Evolutionary conservation across 78 protist genomes (phyloP).

Genomic region (Emiliania huxleyi): DNA sequence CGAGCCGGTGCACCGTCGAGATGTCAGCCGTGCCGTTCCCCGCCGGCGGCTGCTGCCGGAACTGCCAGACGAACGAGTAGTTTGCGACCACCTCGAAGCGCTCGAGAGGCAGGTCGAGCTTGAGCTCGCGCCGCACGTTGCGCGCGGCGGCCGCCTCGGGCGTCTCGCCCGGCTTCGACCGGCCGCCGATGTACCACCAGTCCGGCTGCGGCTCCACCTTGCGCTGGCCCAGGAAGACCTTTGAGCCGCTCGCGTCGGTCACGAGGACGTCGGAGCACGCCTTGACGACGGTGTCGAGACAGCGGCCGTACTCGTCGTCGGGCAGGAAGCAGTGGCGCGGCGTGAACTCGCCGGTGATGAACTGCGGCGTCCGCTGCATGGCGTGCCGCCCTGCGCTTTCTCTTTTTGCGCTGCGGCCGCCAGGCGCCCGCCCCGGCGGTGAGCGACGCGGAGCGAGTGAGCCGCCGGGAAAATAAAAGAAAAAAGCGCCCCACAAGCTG

Average conservation of each 20-base stretch:
- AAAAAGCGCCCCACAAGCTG: no score
- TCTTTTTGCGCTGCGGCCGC: no score
- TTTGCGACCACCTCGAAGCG: no score
- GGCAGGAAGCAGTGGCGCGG: background rate
- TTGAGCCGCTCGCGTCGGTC: background rate
- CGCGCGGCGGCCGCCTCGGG: no score
- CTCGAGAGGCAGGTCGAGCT: no score
- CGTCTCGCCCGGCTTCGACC: background rate
- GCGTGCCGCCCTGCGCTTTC: no score
- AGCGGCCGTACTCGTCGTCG: background rate
- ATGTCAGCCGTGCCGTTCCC: background rate
- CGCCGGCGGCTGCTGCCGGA: background rate
- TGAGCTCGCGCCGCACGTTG: background rate
- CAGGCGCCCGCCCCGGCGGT: no score
- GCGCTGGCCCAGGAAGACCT: background rate
- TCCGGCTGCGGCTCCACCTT: background rate
- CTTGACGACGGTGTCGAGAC: background rate
- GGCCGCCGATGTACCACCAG: conserved; percentile 7
- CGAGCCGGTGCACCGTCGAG: background rate
- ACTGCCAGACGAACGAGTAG: background rate
- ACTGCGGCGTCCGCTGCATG: background rate
- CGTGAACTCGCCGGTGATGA: background rate
- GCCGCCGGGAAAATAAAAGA: no score
- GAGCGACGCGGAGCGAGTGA: no score
- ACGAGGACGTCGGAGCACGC: background rate